phyloP scores from a whole-genome alignment of 352 stramenopile genomes.

The Pythium chondricola region DNA sequence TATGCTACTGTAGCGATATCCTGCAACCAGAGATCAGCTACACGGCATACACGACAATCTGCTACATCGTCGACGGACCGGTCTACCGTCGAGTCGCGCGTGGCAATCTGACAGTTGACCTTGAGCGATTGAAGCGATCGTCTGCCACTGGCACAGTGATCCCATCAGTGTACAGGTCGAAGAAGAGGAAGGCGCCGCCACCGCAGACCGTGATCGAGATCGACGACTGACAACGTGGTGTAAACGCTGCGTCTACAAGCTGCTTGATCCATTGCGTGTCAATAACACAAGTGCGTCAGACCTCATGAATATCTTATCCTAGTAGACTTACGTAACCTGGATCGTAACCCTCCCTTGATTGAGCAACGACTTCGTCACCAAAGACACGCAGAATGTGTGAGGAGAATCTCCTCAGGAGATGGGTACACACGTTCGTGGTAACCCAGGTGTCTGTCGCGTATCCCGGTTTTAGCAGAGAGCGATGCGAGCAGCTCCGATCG shows the following conservation, averaged over 20 bases:
- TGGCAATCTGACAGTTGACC: slow-evolving; percentile 6
- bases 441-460: too few relatives aligned
- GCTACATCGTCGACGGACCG: slow-evolving; percentile 49
- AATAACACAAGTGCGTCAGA: not conserved
- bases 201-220: slow-evolving; percentile 31
- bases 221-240: slow-evolving; percentile 23
- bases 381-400: slow-evolving; percentile 3
- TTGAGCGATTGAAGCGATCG: slow-evolving; percentile 13
- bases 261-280: not conserved
- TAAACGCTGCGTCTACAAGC: not conserved
- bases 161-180: not conserved
- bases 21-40: slow-evolving; percentile 71
- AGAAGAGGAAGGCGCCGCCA: slow-evolving; percentile 7
- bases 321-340: too few relatives aligned
- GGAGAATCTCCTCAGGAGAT: too few relatives aligned
- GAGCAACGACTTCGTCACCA: not conserved
- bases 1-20: slow-evolving; percentile 22
- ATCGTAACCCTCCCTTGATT: not conserved
- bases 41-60: slow-evolving; percentile 70
- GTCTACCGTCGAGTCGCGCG: slow-evolving; percentile 25
- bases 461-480: slow-evolving; percentile 12
- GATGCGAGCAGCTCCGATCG: not conserved
- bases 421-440: too few relatives aligned
- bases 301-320: too few relatives aligned
- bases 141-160: not conserved